A percentile compares a stretch with the other conserved stretches of the same genome.
phyloP scores from a whole-genome alignment of 495 filamentous ascomycete species.

The Podospora sp. region DNA sequence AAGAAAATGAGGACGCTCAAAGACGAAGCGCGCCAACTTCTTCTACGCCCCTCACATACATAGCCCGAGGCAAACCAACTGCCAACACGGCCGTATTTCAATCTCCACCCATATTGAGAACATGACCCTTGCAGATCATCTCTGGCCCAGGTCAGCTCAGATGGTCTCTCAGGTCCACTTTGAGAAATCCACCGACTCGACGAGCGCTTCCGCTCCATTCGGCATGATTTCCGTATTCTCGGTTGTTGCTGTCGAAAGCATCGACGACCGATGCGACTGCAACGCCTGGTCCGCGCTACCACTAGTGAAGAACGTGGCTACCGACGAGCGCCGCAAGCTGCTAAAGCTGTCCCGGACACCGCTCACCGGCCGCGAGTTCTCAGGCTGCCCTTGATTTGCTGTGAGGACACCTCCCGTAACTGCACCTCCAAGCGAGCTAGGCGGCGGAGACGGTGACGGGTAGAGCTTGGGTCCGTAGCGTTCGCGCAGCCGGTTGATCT shows the following conservation, averaged over 20 bases:
- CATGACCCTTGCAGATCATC: conserved; percentile 1
- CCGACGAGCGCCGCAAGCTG: conserved; percentile 54
- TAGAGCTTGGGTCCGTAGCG: conserved; percentile 47
- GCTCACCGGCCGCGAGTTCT: conserved; percentile 41
- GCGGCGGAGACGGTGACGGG: conserved; percentile 45
- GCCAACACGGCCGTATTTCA: not conserved
- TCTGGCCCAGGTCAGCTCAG: not conserved
- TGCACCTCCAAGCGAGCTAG: conserved; percentile 37
- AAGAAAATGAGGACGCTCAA: not conserved
- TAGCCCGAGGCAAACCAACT: not conserved
- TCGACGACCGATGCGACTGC: conserved; percentile 55
- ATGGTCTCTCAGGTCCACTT: conserved; percentile 51
- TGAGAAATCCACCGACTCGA: conserved; percentile 63
- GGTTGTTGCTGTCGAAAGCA: conserved; percentile 51
- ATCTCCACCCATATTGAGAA: not conserved
- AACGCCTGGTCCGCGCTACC: conserved; percentile 49
- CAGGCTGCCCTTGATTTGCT: conserved; percentile 22
- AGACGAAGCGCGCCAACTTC: not conserved
- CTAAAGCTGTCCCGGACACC: conserved; percentile 55
- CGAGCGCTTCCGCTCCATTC: conserved; percentile 50
- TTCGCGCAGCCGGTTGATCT: conserved; percentile 82
- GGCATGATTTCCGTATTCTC: conserved; percentile 52
- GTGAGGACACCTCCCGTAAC: conserved; percentile 19
- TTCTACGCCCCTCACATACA: not conserved
- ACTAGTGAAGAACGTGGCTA: conserved; percentile 57